Percentiles rank a stretch among this genome's conserved stretches.
Conservation (phyloP, 768 basidiomycete species). For the Kwoniella heveanensis region DNA sequence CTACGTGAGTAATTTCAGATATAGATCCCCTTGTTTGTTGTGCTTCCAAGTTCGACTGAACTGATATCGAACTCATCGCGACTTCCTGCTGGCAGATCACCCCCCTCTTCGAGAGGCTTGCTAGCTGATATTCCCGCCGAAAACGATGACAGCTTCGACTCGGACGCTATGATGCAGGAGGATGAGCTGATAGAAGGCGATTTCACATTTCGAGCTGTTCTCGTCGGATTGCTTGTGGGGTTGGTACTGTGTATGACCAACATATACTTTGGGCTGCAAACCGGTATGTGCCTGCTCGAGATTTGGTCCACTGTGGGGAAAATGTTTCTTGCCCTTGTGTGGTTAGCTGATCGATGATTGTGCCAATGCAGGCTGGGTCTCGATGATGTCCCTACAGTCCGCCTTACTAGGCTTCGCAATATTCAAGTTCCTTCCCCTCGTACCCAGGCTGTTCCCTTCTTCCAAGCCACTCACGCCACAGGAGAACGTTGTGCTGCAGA, state of each 20-base stretch:
- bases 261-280: constrained; percentile 59
- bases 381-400: constrained; percentile 87
- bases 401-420: constrained; percentile 88
- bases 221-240: constrained; percentile 66
- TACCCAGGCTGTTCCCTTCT: constrained; percentile 58
- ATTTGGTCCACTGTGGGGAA: no score
- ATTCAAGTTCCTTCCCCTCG: constrained; percentile 58
- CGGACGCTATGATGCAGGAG: constrained; percentile 14
- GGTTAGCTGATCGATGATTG: constrained; percentile 58
- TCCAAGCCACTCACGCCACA: constrained; percentile 73
- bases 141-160: constrained; percentile 25
- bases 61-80: background rate
- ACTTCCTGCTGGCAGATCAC: constrained; percentile 6
- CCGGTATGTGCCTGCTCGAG: no score
- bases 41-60: background rate
- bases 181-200: constrained; percentile 41
- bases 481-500: constrained; percentile 91
- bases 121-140: constrained; percentile 12
- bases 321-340: no score
- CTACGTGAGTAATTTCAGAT: constrained; percentile 3
- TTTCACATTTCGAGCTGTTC: constrained; percentile 63
- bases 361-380: constrained; percentile 51
- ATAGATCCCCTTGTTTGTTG: background rate
- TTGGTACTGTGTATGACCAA: constrained; percentile 81
- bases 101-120: constrained; percentile 14